Evolutionary conservation across 192 early-diverging fungal genomes (phyloP).

Genomic region (Coemansia sp.): DNA sequence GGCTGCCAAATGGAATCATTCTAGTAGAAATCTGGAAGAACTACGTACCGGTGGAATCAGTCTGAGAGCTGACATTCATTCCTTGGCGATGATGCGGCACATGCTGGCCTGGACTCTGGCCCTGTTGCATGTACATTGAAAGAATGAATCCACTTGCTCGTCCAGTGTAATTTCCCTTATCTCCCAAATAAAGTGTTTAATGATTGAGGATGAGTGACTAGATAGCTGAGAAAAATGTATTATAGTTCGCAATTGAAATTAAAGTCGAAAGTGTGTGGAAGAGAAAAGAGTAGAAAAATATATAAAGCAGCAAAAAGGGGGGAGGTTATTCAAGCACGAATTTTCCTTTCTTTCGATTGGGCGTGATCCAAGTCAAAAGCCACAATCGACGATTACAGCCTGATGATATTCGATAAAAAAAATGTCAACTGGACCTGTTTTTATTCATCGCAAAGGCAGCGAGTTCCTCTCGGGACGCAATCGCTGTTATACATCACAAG

Average conservation of each 20-base stretch:
- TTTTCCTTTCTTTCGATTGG: no score
- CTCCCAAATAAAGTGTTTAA: not conserved
- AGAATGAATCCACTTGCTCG: not conserved
- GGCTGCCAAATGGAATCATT: not conserved
- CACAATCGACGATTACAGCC: no score
- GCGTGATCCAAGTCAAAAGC: no score
- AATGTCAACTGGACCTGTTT: no score
- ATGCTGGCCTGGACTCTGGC: constrained; percentile 52
- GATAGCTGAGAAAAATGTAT: no score
- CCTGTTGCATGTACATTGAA: constrained; percentile 52
- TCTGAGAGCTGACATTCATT: constrained; percentile 37
- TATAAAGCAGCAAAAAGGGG: not conserved
- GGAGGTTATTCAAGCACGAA: no score
- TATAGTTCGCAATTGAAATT: no score
- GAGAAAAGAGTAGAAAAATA: not conserved
- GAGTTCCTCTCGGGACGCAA: no score
- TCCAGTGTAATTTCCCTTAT: not conserved
- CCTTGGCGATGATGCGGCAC: constrained; percentile 38
- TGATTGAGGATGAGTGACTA: no score
- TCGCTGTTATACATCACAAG: not conserved
- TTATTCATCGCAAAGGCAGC: no score
- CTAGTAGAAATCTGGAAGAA: not conserved
- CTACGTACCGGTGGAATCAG: constrained; percentile 45
- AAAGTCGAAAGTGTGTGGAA: not conserved
- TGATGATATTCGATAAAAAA: no score